Percentiles rank a stretch among this genome's conserved stretches.
phyloP scores from a whole-genome alignment of 371 early-diverging fungal species.

The Phascolomyces articulosus region DNA sequence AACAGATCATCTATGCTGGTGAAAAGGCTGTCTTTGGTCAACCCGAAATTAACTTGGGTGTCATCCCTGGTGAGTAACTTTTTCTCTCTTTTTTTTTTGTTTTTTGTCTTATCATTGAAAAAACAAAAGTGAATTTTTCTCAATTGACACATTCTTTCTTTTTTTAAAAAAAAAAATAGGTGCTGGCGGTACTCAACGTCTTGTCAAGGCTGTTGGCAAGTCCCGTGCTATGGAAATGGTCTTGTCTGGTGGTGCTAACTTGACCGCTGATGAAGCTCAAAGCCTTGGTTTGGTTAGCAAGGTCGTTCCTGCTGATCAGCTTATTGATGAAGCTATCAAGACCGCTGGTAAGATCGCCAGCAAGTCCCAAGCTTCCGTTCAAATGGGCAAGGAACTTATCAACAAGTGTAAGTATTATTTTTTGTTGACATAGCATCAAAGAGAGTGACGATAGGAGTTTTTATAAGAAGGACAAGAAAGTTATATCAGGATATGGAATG shows the following conservation, averaged over 20 bases:
- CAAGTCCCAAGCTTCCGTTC: conserved; percentile 85
- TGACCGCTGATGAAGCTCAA: conserved; percentile 91
- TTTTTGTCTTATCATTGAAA: no score
- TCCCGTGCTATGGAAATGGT: conserved; percentile 98
- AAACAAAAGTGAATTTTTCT: background rate
- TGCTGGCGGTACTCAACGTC: conserved; percentile 90
- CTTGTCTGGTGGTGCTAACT: conserved; percentile 84
- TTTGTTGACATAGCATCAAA: background rate
- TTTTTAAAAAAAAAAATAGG: conserved; percentile 34
- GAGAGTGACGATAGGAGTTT: background rate
- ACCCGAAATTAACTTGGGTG: conserved; percentile 98
- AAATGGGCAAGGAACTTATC: conserved; percentile 96
- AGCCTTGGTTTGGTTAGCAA: conserved; percentile 82
- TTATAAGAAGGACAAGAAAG: background rate
- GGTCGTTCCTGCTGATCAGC: conserved; percentile 85
- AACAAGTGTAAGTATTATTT: conserved; percentile 72
- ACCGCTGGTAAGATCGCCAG: conserved; percentile 84
- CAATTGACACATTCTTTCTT: background rate
- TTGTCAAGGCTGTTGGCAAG: conserved; percentile 95
- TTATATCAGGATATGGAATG: background rate
- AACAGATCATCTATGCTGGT: conserved; percentile 96
- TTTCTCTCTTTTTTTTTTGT: no score
- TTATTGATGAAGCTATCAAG: conserved; percentile 93
- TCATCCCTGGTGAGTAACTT: conserved; percentile 76
- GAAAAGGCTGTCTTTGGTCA: conserved; percentile 97